Evolutionary conservation across 495 filamentous ascomycete species (phyloP).

Genomic region (Aspergillus leporis): DNA sequence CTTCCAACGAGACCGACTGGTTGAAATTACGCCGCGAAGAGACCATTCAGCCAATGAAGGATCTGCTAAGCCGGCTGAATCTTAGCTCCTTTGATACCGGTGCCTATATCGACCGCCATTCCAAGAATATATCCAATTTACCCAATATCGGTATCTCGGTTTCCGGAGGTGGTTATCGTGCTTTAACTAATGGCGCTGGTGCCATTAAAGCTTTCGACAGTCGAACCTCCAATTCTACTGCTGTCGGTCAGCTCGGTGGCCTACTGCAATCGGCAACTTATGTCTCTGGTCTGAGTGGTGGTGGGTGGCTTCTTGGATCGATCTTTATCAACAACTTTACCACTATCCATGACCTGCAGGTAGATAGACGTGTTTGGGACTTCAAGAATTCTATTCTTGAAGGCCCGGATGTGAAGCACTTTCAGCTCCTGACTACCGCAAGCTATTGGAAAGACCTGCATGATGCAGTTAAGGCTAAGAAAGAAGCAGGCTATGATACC

Average conservation of each 20-base stretch:
- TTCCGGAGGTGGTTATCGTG: conserved; percentile 74
- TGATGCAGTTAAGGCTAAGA: conserved; percentile 62
- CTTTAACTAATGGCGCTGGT: conserved; percentile 79
- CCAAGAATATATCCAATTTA: conserved; percentile 53
- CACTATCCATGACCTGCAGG: conserved; percentile 61
- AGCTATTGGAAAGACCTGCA: conserved; percentile 68
- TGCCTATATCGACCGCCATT: conserved; percentile 62
- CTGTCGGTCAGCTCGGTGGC: conserved; percentile 71
- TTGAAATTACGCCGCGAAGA: conserved; percentile 47
- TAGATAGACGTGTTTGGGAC: too few species aligned
- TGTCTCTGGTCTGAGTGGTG: conserved; percentile 79
- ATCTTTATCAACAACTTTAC: conserved; percentile 87
- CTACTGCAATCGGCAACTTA: conserved; percentile 82
- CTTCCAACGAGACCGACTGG: conserved; percentile 68
- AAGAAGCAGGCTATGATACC: conserved; percentile 68
- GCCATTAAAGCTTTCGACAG: conserved; percentile 78
- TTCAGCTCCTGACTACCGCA: conserved; percentile 47
- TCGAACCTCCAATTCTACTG: conserved; percentile 64
- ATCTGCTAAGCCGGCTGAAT: conserved; percentile 65
- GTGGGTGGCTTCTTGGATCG: conserved; percentile 85
- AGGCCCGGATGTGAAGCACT: conserved; percentile 51
- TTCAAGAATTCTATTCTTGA: conserved; percentile 73
- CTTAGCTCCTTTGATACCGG: conserved; percentile 72
- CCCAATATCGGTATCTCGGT: conserved; percentile 59
- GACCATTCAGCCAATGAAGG: conserved; percentile 65